phyloP scores from a whole-genome alignment of 441 rosid genomes.

The Euphorbia schlechtendalii region DNA sequence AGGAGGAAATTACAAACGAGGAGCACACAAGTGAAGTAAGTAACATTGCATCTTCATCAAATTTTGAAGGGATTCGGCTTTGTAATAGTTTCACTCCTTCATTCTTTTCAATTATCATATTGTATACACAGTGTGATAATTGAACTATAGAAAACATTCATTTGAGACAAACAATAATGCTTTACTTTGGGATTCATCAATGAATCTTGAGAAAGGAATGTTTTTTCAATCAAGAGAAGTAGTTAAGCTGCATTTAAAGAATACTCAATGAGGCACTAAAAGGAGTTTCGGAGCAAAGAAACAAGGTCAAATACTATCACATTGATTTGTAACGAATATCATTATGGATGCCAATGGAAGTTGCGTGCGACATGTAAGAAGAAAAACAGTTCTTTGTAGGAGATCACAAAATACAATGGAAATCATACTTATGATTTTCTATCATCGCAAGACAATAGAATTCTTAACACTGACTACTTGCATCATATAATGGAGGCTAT shows the following conservation, averaged over 20 bases:
- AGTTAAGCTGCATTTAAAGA: neutral
- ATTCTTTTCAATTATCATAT: neutral
- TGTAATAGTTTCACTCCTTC: neutral
- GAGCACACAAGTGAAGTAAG: neutral
- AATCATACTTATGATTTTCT: neutral
- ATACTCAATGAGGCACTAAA: neutral
- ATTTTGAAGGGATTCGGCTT: no score
- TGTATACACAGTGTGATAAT: neutral
- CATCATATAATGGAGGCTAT: neutral
- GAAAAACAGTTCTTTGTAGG: neutral
- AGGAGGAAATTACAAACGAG: no score
- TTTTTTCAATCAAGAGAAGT: neutral
- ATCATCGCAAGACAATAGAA: no score
- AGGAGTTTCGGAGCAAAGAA: neutral
- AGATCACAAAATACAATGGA: neutral
- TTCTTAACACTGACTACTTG: neutral
- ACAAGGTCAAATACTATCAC: neutral
- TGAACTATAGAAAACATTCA: neutral
- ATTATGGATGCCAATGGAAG: neutral
- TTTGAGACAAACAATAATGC: no score
- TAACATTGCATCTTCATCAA: no score
- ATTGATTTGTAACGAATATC: neutral
- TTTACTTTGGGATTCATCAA: neutral
- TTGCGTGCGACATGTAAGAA: neutral
- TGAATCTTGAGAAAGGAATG: neutral